Conservation (phyloP, 495 filamentous ascomycete genomes). For the Tuber calosporum region DNA sequence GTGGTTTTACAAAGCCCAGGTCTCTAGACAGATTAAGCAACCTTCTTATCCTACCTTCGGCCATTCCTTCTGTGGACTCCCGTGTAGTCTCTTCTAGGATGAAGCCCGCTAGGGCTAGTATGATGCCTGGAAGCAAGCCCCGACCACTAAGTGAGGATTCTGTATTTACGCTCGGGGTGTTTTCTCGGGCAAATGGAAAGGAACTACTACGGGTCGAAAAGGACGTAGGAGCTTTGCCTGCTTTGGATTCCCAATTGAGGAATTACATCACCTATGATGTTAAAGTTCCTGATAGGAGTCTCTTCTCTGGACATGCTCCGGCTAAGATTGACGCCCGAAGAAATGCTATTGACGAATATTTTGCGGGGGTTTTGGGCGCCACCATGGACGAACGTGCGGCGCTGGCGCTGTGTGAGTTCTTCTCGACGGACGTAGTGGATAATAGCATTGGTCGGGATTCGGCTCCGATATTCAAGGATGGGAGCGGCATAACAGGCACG, state of each 20-base stretch:
- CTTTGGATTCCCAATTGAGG: conserved; percentile 72
- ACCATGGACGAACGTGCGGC: conserved; percentile 71
- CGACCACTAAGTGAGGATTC: conserved; percentile 71
- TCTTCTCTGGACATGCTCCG: conserved; percentile 90
- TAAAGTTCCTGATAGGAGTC: conserved; percentile 70
- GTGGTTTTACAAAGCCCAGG: neutral
- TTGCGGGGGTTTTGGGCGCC: conserved; percentile 74
- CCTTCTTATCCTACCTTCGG: conserved; percentile 43
- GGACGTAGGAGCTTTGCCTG: conserved; percentile 68
- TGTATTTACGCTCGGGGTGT: conserved; percentile 83
- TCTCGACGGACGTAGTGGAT: conserved; percentile 78
- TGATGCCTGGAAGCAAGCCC: conserved; percentile 59
- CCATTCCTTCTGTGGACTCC: conserved; percentile 76
- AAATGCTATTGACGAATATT: conserved; percentile 71
- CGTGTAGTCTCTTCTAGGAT: conserved; percentile 87
- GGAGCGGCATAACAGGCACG: conserved; percentile 17
- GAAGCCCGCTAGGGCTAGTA: conserved; percentile 78
- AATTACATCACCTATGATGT: conserved; percentile 58
- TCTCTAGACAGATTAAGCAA: conserved; percentile 17
- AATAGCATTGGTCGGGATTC: conserved; percentile 53
- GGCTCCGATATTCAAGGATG: conserved; percentile 29
- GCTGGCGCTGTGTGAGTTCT: conserved; percentile 75
- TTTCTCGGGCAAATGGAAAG: conserved; percentile 64
- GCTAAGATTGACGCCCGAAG: conserved; percentile 87
- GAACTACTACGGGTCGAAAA: conserved; percentile 95